phyloP scores from a whole-genome alignment of 2,329 filamentous ascomycete species.

The Phoma sp. region DNA sequence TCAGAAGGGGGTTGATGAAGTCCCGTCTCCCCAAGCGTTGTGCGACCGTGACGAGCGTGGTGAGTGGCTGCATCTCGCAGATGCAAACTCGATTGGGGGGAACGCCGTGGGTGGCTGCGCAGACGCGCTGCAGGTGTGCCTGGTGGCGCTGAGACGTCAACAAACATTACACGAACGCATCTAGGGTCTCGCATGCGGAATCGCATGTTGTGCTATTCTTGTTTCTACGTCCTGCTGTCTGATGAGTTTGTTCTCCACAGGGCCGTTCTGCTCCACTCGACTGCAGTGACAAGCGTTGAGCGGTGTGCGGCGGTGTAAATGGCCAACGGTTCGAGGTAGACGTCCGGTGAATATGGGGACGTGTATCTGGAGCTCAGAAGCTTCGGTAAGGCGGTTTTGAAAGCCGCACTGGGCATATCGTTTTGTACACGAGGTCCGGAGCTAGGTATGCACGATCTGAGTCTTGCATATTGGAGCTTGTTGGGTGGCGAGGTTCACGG shows the following conservation, averaged over 20 bases:
- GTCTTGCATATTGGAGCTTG: not conserved
- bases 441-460: slow-evolving; percentile 5
- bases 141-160: slow-evolving; percentile 5
- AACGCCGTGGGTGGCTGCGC: slow-evolving; percentile 1
- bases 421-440: not conserved
- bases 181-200: not conserved
- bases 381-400: slow-evolving; percentile 12
- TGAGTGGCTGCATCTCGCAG: slow-evolving; percentile 5
- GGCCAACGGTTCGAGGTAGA: slow-evolving; percentile 10
- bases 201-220: slow-evolving; percentile 2
- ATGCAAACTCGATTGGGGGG: not conserved
- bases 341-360: slow-evolving; percentile 12
- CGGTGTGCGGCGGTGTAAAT: slow-evolving; percentile 18
- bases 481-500: slow-evolving; percentile 18
- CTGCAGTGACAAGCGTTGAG: slow-evolving; percentile 2
- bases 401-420: not conserved
- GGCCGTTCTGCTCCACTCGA: not conserved
- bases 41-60: slow-evolving; percentile 15
- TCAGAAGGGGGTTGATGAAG: not conserved
- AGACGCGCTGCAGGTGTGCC: slow-evolving; percentile 5
- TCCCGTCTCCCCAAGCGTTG: slow-evolving; percentile 20
- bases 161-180: slow-evolving; percentile 11
- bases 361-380: not conserved
- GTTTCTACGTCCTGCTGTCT: not conserved
- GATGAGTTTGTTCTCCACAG: not conserved